A percentile compares a stretch with the other conserved stretches of the same genome.
Conservation (phyloP, 768 basidiomycete species). For the Russula sp. region DNA sequence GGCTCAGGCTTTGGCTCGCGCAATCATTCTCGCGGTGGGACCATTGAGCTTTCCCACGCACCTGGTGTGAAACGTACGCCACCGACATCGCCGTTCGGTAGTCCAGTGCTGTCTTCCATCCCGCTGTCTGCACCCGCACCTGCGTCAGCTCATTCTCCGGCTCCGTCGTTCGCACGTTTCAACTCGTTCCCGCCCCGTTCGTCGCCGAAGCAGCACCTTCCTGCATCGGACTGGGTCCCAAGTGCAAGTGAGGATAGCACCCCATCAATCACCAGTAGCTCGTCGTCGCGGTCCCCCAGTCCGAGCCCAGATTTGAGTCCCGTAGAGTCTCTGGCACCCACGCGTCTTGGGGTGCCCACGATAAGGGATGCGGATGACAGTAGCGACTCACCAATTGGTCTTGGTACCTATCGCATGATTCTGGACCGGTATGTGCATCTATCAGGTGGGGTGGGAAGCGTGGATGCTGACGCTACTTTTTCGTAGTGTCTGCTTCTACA, state of each 20-base stretch:
- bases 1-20: conserved; percentile 8
- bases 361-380: not conserved
- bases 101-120: conserved; percentile 1
- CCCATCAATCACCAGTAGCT: conserved; percentile 18
- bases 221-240: not conserved
- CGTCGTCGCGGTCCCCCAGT: conserved; percentile 17
- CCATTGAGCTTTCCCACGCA: conserved; percentile 3
- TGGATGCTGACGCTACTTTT: conserved; percentile 15
- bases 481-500: conserved; percentile 75
- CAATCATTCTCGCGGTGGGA: conserved; percentile 19
- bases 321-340: not conserved
- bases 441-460: not conserved
- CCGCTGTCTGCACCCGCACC: not conserved
- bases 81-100: conserved; percentile 17
- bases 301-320: conserved; percentile 17
- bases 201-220: not conserved
- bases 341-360: not conserved
- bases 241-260: conserved; percentile 21
- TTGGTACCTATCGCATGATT: conserved; percentile 49
- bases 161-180: conserved; percentile 8
- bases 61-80: conserved; percentile 18
- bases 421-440: conserved; percentile 50
- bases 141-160: conserved; percentile 5
- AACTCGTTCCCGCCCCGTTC: conserved; percentile 23
- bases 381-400: conserved; percentile 6